Percentiles rank a stretch among this genome's conserved stretches.
phyloP scores from a whole-genome alignment of 371 early-diverging fungal genomes.

The Mortierella polycephala region DNA sequence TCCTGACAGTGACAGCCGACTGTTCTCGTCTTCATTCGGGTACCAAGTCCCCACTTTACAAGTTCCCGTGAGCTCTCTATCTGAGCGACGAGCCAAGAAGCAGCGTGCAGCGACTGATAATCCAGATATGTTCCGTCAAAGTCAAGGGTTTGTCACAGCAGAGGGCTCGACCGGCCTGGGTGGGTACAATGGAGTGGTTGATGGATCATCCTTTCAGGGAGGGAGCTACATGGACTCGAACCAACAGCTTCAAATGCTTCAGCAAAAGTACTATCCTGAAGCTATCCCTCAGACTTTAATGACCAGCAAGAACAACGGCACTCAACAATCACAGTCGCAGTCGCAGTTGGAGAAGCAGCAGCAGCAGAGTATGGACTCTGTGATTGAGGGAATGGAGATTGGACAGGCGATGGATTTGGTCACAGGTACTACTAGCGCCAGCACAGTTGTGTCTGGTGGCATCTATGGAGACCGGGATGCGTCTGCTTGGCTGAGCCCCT shows the following conservation, averaged over 20 bases:
- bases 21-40: constrained; percentile 12
- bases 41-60: constrained; percentile 10
- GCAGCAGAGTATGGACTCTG: constrained; percentile 27
- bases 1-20: background rate
- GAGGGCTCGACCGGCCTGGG: background rate
- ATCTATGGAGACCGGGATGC: constrained; percentile 40
- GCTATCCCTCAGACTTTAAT: constrained; percentile 21
- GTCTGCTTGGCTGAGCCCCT: constrained; percentile 31
- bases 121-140: constrained; percentile 10
- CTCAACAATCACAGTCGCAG: background rate
- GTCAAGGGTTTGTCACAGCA: constrained; percentile 1
- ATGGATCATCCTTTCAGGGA: constrained; percentile 6
- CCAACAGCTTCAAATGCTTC: constrained; percentile 39
- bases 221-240: constrained; percentile 30
- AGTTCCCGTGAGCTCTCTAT: background rate
- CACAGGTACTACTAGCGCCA: background rate
- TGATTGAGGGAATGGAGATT: constrained; percentile 36
- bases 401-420: constrained; percentile 9
- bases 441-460: constrained; percentile 7
- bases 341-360: constrained; percentile 15
- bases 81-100: constrained; percentile 24
- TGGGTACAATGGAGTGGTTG: constrained; percentile 12
- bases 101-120: constrained; percentile 28
- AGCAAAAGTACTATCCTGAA: constrained; percentile 31
- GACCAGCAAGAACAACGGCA: constrained; percentile 3